Conservation (phyloP, 805 yeast species). For the Candida palmyrensis region DNA sequence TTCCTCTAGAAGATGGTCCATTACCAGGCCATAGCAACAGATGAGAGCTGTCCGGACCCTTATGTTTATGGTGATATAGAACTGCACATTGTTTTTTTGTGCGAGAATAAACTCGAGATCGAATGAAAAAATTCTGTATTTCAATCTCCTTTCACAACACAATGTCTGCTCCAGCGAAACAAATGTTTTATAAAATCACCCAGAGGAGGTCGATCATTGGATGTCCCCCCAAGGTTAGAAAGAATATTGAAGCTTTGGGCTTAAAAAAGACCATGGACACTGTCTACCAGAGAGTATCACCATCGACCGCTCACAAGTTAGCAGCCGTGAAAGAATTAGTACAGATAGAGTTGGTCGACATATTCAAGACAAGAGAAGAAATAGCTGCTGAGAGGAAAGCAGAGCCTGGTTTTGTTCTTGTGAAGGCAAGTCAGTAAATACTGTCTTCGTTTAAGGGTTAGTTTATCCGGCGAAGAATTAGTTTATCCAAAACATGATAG, state of each 20-base stretch:
- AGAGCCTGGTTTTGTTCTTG: slow-evolving; percentile 52
- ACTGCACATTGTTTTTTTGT: too few relatives aligned
- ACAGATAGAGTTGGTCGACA: slow-evolving; percentile 67
- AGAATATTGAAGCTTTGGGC: slow-evolving; percentile 69
- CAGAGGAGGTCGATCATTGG: slow-evolving; percentile 84
- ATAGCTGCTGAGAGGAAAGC: slow-evolving; percentile 53
- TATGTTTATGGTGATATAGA: too few relatives aligned
- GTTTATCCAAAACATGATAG: too few relatives aligned
- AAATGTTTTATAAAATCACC: slow-evolving; percentile 50
- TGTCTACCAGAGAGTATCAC: slow-evolving; percentile 67
- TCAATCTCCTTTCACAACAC: too few relatives aligned
- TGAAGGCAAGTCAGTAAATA: slow-evolving; percentile 1
- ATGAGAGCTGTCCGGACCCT: too few relatives aligned
- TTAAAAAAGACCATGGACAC: slow-evolving; percentile 68
- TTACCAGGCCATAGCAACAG: not conserved
- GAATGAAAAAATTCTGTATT: too few relatives aligned
- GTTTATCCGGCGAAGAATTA: too few relatives aligned
- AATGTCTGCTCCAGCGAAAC: slow-evolving; percentile 11
- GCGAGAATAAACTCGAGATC: too few relatives aligned
- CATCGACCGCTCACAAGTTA: slow-evolving; percentile 81
- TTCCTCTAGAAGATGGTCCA: slow-evolving; percentile 5
- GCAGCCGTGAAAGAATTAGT: slow-evolving; percentile 82
- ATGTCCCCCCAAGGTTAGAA: slow-evolving; percentile 61
- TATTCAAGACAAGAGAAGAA: slow-evolving; percentile 44
- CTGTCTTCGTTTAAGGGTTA: too few relatives aligned